These are phyloP conservation scores for Hypoxylon sp. DNA, from an alignment of 2,329 filamentous ascomycete genomes.

Conservation along the genomic window DNA sequence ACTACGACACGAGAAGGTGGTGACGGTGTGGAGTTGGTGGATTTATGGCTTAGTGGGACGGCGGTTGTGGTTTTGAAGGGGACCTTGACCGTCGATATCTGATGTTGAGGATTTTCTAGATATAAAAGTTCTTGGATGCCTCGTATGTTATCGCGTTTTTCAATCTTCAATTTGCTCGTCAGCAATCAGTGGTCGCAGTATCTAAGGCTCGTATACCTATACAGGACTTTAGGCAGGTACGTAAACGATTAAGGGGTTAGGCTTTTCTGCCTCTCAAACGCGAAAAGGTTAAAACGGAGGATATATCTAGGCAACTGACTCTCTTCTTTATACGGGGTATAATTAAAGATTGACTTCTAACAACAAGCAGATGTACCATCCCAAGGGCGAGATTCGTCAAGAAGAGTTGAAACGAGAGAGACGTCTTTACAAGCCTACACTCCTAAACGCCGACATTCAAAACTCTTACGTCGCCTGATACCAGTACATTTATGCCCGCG, in stretches of 20 bases:
- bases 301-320: not conserved
- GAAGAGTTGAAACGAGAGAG: not conserved
- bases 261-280: not conserved
- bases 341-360: not conserved
- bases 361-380: constrained; percentile 5
- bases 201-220: no score
- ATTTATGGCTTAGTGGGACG: constrained; percentile 52
- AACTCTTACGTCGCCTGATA: not conserved
- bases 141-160: not conserved
- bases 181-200: not conserved
- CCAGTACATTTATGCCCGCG: not conserved
- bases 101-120: not conserved
- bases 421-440: not conserved
- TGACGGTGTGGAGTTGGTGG: constrained; percentile 38
- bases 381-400: not conserved
- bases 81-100: constrained; percentile 48
- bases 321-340: not conserved
- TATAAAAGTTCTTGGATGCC: not conserved
- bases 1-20: constrained; percentile 50
- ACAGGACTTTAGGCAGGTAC: no score
- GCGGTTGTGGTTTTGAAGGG: constrained; percentile 54
- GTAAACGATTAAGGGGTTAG: no score
- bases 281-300: not conserved
- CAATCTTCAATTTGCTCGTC: not conserved
- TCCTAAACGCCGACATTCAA: not conserved